phyloP scores from a whole-genome alignment of 805 yeast genomes.

The Cyberlindnera mrakii region DNA sequence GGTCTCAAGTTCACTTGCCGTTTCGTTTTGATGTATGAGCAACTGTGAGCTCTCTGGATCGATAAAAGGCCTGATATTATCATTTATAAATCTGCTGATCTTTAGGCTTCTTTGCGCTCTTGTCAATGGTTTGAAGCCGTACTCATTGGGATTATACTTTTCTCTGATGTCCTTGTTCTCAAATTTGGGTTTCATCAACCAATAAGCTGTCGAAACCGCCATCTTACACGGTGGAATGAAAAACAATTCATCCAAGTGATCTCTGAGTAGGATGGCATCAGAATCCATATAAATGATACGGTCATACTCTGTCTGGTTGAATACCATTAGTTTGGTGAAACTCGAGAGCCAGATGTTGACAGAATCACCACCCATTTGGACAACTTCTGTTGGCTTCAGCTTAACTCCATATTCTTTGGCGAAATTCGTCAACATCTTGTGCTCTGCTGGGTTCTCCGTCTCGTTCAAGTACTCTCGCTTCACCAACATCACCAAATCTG shows the following conservation, averaged over 20 bases:
- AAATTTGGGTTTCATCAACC: constrained; percentile 27
- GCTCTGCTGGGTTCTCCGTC: constrained; percentile 8
- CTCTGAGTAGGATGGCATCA: constrained; percentile 39
- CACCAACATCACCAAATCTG: constrained; percentile 42
- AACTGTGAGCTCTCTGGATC: neutral
- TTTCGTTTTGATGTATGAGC: no score
- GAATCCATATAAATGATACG: constrained; percentile 53
- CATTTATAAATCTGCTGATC: constrained; percentile 4
- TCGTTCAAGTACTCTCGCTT: constrained; percentile 24
- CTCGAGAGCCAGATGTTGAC: constrained; percentile 39
- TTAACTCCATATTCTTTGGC: constrained; percentile 9
- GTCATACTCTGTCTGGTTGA: constrained; percentile 43
- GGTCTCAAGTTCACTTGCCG: no score
- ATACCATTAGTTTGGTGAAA: constrained; percentile 50
- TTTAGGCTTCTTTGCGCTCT: constrained; percentile 16
- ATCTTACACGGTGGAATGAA: constrained; percentile 41
- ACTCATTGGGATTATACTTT: constrained; percentile 16
- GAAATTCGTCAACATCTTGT: constrained; percentile 7
- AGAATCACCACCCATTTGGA: constrained; percentile 12
- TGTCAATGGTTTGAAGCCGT: constrained; percentile 20
- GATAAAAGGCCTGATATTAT: constrained; percentile 3
- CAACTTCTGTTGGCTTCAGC: constrained; percentile 14
- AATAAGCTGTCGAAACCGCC: constrained; percentile 41
- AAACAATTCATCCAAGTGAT: constrained; percentile 44
- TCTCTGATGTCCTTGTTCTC: constrained; percentile 12